Evolutionary conservation across 306 rosid genomes (phyloP).

Genomic region (Glycine latifolia): DNA sequence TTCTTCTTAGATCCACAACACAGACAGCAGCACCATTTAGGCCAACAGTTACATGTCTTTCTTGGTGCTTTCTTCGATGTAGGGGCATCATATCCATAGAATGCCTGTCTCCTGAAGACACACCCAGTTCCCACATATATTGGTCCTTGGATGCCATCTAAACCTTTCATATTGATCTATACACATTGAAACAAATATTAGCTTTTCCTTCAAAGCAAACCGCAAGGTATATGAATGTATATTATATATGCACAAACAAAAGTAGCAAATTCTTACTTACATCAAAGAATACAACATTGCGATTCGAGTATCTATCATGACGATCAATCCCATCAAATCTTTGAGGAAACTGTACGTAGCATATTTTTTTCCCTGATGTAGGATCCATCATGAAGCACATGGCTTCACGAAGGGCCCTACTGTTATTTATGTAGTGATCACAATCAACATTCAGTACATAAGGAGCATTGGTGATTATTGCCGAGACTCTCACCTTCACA

Average conservation of each 20-base stretch:
- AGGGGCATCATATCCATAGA: conserved; percentile 92
- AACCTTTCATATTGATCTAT: conserved; percentile 95
- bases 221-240: not conserved
- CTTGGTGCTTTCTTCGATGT: conserved; percentile 71
- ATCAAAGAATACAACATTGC: conserved; percentile 92
- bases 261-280: conserved; percentile 57
- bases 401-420: conserved; percentile 93
- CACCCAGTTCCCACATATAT: conserved; percentile 97
- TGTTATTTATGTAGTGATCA: conserved; percentile 97
- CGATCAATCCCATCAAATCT: conserved; percentile 96
- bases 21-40: conserved; percentile 83
- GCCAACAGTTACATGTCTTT: conserved; percentile 85
- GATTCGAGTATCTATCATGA: conserved; percentile 91
- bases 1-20: conserved; percentile 74
- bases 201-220: conserved; percentile 18
- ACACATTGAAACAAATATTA: conserved; percentile 42
- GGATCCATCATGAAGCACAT: conserved; percentile 99
- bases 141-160: conserved; percentile 97
- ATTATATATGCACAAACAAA: not conserved
- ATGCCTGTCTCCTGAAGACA: conserved; percentile 94
- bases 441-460: conserved; percentile 89
- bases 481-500: conserved; percentile 83
- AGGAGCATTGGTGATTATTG: conserved; percentile 88
- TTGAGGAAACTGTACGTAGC: conserved; percentile 94
- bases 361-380: conserved; percentile 81